Evolutionary conservation across 1,284 basidiomycete species (phyloP).

Genomic region (Heliocybe sulcata): DNA sequence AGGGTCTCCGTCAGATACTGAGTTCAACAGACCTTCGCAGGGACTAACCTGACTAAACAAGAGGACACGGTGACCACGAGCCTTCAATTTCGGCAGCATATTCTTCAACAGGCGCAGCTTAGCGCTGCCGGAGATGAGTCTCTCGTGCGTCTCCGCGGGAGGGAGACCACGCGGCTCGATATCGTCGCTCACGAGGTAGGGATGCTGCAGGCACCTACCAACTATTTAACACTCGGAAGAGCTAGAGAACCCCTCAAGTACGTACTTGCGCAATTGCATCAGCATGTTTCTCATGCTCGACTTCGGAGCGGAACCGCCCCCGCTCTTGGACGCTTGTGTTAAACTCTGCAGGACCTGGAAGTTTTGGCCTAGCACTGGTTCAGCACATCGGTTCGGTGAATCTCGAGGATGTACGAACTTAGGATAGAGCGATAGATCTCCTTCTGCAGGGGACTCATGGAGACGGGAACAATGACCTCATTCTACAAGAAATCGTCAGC

Average conservation of each 20-base stretch:
- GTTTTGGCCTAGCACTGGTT: constrained; percentile 49
- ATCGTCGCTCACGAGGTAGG: constrained; percentile 78
- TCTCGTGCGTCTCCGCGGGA: constrained; percentile 61
- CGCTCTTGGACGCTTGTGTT: constrained; percentile 30
- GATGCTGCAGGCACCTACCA: constrained; percentile 77
- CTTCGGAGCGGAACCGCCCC: constrained; percentile 25
- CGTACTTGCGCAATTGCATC: constrained; percentile 82
- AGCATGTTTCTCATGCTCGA: constrained; percentile 72
- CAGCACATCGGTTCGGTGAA: neutral
- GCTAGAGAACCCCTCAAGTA: constrained; percentile 6
- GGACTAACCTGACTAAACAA: constrained; percentile 89
- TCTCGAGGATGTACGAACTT: constrained; percentile 31
- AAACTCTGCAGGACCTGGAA: constrained; percentile 56
- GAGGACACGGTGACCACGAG: constrained; percentile 88
- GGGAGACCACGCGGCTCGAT: constrained; percentile 73
- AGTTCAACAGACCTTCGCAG: neutral
- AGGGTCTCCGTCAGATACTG: neutral
- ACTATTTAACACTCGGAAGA: constrained; percentile 8
- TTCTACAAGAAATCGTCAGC: constrained; percentile 38
- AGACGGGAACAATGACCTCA: constrained; percentile 88
- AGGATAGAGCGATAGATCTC: constrained; percentile 84
- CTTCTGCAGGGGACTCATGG: constrained; percentile 85
- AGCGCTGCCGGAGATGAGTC: constrained; percentile 78
- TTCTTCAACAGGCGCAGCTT: constrained; percentile 83
- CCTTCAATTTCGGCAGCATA: constrained; percentile 83